Conservation (phyloP, 495 filamentous ascomycete genomes). For the Penicillium samsonianum region DNA sequence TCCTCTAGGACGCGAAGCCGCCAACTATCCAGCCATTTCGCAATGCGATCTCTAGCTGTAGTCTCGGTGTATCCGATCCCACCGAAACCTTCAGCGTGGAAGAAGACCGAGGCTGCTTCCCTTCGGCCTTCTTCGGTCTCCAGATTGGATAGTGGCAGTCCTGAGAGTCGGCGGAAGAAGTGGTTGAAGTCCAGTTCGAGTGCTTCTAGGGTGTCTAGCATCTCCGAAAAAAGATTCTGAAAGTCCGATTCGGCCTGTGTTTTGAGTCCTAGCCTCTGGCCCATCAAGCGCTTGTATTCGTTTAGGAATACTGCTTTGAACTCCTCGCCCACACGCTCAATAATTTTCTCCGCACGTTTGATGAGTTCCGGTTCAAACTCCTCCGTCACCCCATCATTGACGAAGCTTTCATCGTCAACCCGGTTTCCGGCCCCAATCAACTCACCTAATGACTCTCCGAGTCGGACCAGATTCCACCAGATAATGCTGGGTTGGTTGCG, state of each 20-base stretch:
- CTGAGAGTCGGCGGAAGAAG: slow-evolving; percentile 77
- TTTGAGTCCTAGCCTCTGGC: slow-evolving; percentile 71
- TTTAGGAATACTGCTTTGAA: slow-evolving; percentile 81
- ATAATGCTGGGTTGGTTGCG: slow-evolving; percentile 93
- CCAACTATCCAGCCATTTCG: slow-evolving; percentile 77
- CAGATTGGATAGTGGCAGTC: slow-evolving; percentile 56
- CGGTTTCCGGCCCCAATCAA: slow-evolving; percentile 70
- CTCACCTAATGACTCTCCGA: slow-evolving; percentile 90
- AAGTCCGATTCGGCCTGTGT: slow-evolving; percentile 70
- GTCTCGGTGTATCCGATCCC: slow-evolving; percentile 56
- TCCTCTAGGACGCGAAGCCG: slow-evolving; percentile 66
- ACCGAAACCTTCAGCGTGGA: slow-evolving; percentile 64
- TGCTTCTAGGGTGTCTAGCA: slow-evolving; percentile 79
- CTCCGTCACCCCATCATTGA: slow-evolving; percentile 68
- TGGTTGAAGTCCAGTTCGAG: slow-evolving; percentile 87
- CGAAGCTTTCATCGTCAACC: slow-evolving; percentile 69
- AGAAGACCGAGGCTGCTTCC: slow-evolving; percentile 64
- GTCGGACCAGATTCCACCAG: slow-evolving; percentile 96
- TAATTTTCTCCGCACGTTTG: slow-evolving; percentile 77
- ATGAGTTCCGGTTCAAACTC: slow-evolving; percentile 67
- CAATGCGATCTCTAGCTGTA: slow-evolving; percentile 62
- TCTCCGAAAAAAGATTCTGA: slow-evolving; percentile 68
- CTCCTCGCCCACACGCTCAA: slow-evolving; percentile 75
- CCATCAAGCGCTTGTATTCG: slow-evolving; percentile 86
- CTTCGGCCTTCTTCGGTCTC: slow-evolving; percentile 59